Evolutionary conservation across 495 filamentous ascomycete genomes (phyloP).

Genomic region (Filosporella fistucella): DNA sequence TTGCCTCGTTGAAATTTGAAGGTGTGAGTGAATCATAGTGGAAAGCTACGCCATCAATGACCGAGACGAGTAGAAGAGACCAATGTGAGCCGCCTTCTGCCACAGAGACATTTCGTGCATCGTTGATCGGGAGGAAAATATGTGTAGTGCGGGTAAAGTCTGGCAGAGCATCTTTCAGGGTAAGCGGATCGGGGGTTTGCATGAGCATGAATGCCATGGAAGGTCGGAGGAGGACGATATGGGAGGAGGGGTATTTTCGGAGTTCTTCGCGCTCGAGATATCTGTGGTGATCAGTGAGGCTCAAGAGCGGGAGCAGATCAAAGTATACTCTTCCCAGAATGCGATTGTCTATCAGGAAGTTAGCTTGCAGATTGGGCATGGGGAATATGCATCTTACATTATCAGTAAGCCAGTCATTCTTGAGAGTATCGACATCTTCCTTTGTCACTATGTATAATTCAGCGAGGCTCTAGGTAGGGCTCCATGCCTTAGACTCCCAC

Average conservation of each 20-base stretch:
- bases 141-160: constrained; percentile 81
- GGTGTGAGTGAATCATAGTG: constrained; percentile 92
- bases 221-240: constrained; percentile 88
- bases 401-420: constrained; percentile 96
- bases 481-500: constrained; percentile 1
- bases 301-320: background rate
- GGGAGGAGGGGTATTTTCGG: constrained; percentile 63
- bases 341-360: constrained; percentile 79
- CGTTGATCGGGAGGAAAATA: constrained; percentile 96
- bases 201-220: constrained; percentile 93
- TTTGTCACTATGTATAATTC: constrained; percentile 53
- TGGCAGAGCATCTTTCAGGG: constrained; percentile 69
- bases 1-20: constrained; percentile 70
- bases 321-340: constrained; percentile 90
- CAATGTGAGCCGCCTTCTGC: constrained; percentile 92
- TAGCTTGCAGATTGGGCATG: too few species aligned
- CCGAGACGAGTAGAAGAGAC: constrained; percentile 86
- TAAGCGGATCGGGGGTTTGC: constrained; percentile 70
- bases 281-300: constrained; percentile 41
- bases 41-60: constrained; percentile 87
- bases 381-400: constrained; percentile 79
- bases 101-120: constrained; percentile 66
- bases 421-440: constrained; percentile 83
- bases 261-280: constrained; percentile 89
- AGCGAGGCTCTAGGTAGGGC: too few species aligned